A percentile compares a stretch with the other conserved stretches of the same genome.
These are phyloP conservation scores for Myxozyma neglecta DNA, from an alignment of 805 yeast genomes.

Conservation along the genomic window DNA sequence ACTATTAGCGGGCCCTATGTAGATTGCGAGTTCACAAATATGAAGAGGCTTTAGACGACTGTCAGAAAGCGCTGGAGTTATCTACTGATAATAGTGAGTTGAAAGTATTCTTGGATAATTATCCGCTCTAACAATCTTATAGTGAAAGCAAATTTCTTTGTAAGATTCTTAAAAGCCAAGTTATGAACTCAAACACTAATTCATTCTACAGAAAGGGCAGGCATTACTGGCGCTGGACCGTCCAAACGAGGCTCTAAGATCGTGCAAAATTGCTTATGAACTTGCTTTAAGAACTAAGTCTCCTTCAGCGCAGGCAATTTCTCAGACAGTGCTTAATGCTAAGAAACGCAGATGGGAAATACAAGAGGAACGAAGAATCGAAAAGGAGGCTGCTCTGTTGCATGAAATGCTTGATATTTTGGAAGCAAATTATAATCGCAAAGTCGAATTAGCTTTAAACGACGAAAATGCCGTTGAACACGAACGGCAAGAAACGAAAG, in stretches of 20 bases:
- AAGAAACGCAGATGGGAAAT: constrained; percentile 35
- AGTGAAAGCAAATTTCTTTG: constrained; percentile 37
- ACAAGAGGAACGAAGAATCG: constrained; percentile 33
- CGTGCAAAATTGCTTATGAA: constrained; percentile 37
- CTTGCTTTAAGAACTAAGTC: constrained; percentile 35
- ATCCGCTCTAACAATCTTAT: constrained; percentile 5
- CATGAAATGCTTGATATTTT: constrained; percentile 34
- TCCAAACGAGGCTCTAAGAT: constrained; percentile 35
- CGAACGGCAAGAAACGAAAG: constrained; percentile 33
- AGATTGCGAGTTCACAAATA: constrained; percentile 31
- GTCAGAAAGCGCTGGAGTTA: constrained; percentile 36
- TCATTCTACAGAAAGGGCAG: constrained; percentile 32
- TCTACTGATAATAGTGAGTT: constrained; percentile 29
- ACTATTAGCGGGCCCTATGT: constrained; percentile 34
- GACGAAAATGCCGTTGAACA: constrained; percentile 15
- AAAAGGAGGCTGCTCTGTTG: constrained; percentile 32
- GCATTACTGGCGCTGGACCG: constrained; percentile 35
- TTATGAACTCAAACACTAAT: not conserved
- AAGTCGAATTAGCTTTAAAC: constrained; percentile 18
- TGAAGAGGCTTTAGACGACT: constrained; percentile 36
- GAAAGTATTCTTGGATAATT: not conserved
- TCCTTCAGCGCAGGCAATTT: constrained; percentile 36
- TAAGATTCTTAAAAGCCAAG: constrained; percentile 2
- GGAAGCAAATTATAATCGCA: constrained; percentile 11
- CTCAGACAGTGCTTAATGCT: constrained; percentile 34